phyloP scores from a whole-genome alignment of 164 flowering plant genomes.

The Dillenia turbinata region DNA sequence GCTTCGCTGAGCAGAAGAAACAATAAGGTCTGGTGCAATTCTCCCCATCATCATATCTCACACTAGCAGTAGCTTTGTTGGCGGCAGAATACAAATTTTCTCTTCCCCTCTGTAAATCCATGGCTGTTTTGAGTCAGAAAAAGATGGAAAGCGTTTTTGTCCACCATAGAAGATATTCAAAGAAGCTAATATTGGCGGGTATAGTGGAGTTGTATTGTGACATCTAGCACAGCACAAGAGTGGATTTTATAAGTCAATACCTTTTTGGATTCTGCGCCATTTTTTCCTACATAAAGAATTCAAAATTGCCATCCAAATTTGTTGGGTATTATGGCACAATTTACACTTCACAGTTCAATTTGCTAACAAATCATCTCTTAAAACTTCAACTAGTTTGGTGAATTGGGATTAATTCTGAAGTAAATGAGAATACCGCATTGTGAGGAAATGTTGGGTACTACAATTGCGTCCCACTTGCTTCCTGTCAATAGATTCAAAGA shows the following conservation, averaged over 20 bases:
- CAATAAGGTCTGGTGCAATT: constrained; percentile 39
- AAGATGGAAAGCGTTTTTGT: constrained; percentile 8
- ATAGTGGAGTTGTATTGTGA: constrained; percentile 1
- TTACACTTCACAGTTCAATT: too few species aligned
- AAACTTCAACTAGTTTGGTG: too few species aligned
- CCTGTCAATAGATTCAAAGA: too few species aligned
- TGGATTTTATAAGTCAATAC: constrained; percentile 7
- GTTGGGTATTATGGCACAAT: too few species aligned
- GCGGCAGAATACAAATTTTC: constrained; percentile 3
- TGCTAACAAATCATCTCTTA: too few species aligned
- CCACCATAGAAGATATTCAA: not conserved
- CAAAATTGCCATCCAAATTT: too few species aligned
- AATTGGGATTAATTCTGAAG: too few species aligned
- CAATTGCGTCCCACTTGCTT: too few species aligned
- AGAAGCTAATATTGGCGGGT: constrained; percentile 5
- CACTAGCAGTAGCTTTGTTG: not conserved
- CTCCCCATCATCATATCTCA: not conserved
- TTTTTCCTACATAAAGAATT: not conserved
- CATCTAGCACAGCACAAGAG: constrained; percentile 27
- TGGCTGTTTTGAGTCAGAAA: not conserved
- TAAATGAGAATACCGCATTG: too few species aligned
- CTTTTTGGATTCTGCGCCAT: constrained; percentile 20
- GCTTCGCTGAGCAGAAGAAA: constrained; percentile 75
- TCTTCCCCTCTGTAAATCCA: constrained; percentile 23
- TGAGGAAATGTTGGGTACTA: too few species aligned